Base-by-base conservation (phyloP, 768 basidiomycete species). In the Neoboletus subvelutipes region DNA sequence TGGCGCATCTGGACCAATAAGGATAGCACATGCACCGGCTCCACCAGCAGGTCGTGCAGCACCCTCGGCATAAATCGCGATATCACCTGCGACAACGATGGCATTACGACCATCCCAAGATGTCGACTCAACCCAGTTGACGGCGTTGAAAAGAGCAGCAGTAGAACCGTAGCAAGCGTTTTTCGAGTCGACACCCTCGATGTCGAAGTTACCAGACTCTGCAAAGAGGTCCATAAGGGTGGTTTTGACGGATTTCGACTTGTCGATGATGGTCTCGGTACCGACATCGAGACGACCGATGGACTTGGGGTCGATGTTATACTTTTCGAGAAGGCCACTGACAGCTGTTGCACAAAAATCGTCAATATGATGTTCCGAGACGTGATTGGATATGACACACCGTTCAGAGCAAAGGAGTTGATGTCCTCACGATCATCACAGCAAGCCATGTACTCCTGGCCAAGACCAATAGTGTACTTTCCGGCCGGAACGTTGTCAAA, bases 161-260 rank as follows among this genome's bases (percentile, higher is more conserved):
- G 97, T 99, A 36, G 93, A 95, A 29, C 97, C 97, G 68, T 99
- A 99, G 80, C 97, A 99, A 20, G 97, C 97, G 71, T 98, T 99
- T 80, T 98, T 98, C 45, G 92, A 94, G 78, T 99, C 97, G 73
- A 99, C 90, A 64, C 97, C 97, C 76, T 99, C 97, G 55, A 99
- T 94, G 70, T 99, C 97, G 66, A 83, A 84, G 83, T 99, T 99
- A 55, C 94, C 94, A 31, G 87, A 84, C 57, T 84, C 86, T 45
- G 90, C 86, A 70, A 99, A 99, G 68, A 98, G 88, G 75, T 98
- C 94, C 97, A 99, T 98, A 58, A 99, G 84, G 55, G 92, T 88
- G 2, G 97, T 98, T 78, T 99, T 99, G 74, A 94, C 93, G 8
- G 96, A 92, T 76, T 99, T 99, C 42, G 94, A 95, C 79, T 98